phyloP scores from a whole-genome alignment of 345 rosid genomes.

The Pugionium cornutum region DNA sequence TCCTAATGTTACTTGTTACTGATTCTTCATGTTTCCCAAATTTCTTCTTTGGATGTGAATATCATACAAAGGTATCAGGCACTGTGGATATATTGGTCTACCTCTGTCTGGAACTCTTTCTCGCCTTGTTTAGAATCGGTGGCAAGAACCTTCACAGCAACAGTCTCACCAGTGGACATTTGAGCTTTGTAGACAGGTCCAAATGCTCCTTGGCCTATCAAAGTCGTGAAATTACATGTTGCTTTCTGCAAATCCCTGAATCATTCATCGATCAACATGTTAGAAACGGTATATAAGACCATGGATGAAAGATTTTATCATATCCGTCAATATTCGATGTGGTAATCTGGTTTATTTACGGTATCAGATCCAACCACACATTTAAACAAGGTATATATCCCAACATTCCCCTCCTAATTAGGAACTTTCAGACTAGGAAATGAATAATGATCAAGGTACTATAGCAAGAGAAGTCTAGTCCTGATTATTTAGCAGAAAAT shows the following conservation, averaged over 20 bases:
- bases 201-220: slow-evolving; percentile 97
- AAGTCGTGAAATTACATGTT: slow-evolving; percentile 82
- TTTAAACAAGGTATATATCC: background rate
- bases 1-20: background rate
- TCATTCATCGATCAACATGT: slow-evolving; percentile 11
- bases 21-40: background rate
- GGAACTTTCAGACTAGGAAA: background rate
- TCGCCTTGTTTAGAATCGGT: slow-evolving; percentile 98
- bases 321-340: background rate
- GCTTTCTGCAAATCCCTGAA: slow-evolving; percentile 97
- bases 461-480: slow-evolving; percentile 14
- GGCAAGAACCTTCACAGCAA: slow-evolving; percentile 95
- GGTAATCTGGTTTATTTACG: background rate
- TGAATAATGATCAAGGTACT: background rate
- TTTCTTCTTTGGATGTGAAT: background rate
- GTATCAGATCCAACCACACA: slow-evolving; percentile 6
- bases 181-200: slow-evolving; percentile 99
- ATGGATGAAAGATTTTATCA: background rate
- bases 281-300: slow-evolving; percentile 6
- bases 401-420: background rate
- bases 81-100: slow-evolving; percentile 30
- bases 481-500: slow-evolving; percentile 1
- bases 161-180: slow-evolving; percentile 84
- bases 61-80: slow-evolving; percentile 3
- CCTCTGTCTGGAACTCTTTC: slow-evolving; percentile 98